Percentiles rank a stretch among this genome's conserved stretches.
These are phyloP conservation scores for Schizopora paradoxa DNA, from an alignment of 1,284 basidiomycete species.

Conservation along the genomic window DNA sequence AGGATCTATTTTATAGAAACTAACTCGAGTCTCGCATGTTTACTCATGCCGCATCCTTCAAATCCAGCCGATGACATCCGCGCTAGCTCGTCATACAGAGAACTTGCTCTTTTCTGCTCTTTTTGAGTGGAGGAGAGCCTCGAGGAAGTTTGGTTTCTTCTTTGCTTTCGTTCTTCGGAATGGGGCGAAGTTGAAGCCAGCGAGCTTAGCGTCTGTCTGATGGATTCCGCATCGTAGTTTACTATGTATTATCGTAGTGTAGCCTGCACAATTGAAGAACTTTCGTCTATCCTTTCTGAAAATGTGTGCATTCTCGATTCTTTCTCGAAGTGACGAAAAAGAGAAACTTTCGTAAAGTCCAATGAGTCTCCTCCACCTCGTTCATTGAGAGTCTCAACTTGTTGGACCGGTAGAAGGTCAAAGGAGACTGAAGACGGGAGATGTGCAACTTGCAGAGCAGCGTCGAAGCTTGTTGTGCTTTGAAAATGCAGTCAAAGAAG, in stretches of 20 bases:
- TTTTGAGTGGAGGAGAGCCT: constrained; percentile 33
- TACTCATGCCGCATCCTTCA: constrained; percentile 78
- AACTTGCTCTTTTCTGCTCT: constrained; percentile 50
- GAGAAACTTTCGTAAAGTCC: too few relatives aligned
- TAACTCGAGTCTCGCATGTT: constrained; percentile 86
- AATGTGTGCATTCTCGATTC: too few relatives aligned
- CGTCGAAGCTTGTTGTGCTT: too few relatives aligned
- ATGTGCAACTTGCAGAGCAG: too few relatives aligned
- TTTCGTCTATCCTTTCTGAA: too few relatives aligned
- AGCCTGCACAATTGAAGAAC: too few relatives aligned
- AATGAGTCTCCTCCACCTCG: too few relatives aligned
- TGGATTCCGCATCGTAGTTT: constrained; percentile 42
- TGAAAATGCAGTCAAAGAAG: too few relatives aligned
- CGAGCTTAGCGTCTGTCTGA: constrained; percentile 73
- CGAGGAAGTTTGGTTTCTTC: constrained; percentile 68
- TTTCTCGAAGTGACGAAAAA: too few relatives aligned
- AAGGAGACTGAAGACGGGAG: too few relatives aligned
- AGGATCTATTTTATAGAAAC: constrained; percentile 88
- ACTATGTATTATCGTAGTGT: not conserved
- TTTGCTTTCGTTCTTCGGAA: constrained; percentile 36
- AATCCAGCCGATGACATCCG: constrained; percentile 72
- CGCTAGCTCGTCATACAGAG: constrained; percentile 73
- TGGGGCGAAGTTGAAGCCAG: constrained; percentile 36
- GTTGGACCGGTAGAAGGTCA: too few relatives aligned
- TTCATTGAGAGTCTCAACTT: too few relatives aligned